Evolutionary conservation across 805 yeast genomes (phyloP), one percentile per base, ranked within the genome.

Genomic region (Zygotorulaspora sp.): DNA sequence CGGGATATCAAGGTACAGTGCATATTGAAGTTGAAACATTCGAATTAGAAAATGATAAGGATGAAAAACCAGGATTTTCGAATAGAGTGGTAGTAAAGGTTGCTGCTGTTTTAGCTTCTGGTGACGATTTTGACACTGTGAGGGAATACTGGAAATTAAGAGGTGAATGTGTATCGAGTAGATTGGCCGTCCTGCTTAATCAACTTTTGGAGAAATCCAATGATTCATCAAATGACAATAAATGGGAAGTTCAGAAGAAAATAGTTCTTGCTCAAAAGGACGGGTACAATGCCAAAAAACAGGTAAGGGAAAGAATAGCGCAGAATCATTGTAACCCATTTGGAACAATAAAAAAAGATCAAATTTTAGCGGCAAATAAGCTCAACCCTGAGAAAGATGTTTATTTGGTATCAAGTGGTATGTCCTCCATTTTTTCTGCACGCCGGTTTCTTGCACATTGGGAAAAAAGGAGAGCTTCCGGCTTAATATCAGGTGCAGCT

Each of bases 401-500:
- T 3, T 83, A 74, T 56, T 66, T 89, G 35, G 85, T 70, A 49
- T 88, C 95, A 12, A 67, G 87, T 1, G 97, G 97, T 11, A 88
- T 88, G 96, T 78, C 94, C 7, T 68, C 92, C 1, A 84, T 88
- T 23, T 89, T 80, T 68, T 70, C 73, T 43, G 82, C 94, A 2
- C 95, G 88, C 55, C 71, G 71, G 41, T 21, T 48, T 19, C 35
- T 43, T 11, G 17, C 38, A 2, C 36, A 21, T 26, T 43, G 39
- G 44, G 47, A 40, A 16, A 16, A 36, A 6, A 40, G 30, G 24
- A 33, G 35, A n/a, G 24, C 23, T 16, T 22, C 20, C 19, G 32
- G 19, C 12, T 11, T 8, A 5, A 32, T 14, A n/a, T 24, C 24
- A 12, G 27, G 24, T 13, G 20, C 18, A 16, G 6, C 7, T 17